Evolutionary conservation across 768 basidiomycete species (phyloP).

Genomic region (Paxillus involutus): DNA sequence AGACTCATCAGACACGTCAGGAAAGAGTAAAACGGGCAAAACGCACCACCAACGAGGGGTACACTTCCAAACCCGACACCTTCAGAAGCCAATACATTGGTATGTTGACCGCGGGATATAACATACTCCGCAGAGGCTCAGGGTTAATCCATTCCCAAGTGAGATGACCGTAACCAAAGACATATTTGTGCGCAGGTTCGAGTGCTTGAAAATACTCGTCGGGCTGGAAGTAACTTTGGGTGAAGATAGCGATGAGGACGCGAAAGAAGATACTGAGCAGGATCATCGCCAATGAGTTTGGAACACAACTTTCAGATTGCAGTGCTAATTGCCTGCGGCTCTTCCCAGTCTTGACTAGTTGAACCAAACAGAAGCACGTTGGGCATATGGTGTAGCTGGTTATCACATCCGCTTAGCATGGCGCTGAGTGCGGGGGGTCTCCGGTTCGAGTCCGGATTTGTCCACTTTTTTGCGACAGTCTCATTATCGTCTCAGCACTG

Average conservation of each 20-base stretch:
- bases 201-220: conserved; percentile 97
- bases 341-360: not conserved
- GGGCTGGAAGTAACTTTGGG: conserved; percentile 90
- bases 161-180: conserved; percentile 88
- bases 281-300: conserved; percentile 8
- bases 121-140: conserved; percentile 71
- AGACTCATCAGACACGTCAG: conserved; percentile 1
- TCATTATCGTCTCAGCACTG: no score
- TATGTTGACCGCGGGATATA: conserved; percentile 81
- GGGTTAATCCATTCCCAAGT: conserved; percentile 94
- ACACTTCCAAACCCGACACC: conserved; percentile 47
- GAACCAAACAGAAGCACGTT: not conserved
- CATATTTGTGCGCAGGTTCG: conserved; percentile 85
- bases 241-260: conserved; percentile 61
- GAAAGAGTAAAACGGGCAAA: not conserved
- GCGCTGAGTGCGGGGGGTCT: conserved; percentile 3
- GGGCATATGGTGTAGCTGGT: conserved; percentile 25
- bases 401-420: conserved; percentile 22
- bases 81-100: conserved; percentile 76
- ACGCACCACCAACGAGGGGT: conserved; percentile 63
- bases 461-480: not conserved
- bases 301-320: no score
- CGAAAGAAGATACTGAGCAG: conserved; percentile 49
- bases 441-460: conserved; percentile 13
- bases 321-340: no score